These are phyloP conservation scores for Melampsora larici-populina DNA, from an alignment of 1,284 basidiomycete species.

Conservation along the genomic window DNA sequence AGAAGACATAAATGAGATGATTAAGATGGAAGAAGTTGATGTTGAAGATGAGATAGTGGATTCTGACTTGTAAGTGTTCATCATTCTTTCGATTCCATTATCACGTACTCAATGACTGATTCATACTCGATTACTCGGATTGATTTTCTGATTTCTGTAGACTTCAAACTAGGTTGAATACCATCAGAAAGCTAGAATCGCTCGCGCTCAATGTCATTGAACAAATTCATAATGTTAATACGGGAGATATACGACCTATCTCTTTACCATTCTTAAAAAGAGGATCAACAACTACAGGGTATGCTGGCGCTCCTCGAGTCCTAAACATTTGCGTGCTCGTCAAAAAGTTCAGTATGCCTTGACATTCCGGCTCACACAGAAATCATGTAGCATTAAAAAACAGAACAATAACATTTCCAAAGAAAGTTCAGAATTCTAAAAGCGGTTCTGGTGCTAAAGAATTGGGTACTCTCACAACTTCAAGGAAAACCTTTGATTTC, in stretches of 20 bases:
- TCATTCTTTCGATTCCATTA: background rate
- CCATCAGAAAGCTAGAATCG: background rate
- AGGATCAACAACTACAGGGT: background rate
- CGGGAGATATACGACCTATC: background rate
- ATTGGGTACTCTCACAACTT: conserved; percentile 5
- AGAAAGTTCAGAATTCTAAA: background rate
- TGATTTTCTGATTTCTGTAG: background rate
- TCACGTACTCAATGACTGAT: background rate
- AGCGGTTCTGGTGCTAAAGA: conserved; percentile 24
- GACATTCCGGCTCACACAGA: no score
- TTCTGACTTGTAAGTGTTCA: background rate
- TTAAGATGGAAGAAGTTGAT: background rate
- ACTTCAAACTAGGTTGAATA: background rate
- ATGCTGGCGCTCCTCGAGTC: background rate
- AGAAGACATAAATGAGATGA: background rate
- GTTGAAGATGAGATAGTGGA: background rate
- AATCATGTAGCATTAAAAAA: background rate
- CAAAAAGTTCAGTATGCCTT: no score
- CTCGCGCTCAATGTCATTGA: background rate
- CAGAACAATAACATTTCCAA: conserved; percentile 13
- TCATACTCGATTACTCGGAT: background rate
- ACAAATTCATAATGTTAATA: background rate
- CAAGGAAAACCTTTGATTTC: background rate
- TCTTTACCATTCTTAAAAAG: background rate
- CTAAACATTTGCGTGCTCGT: background rate